These are phyloP conservation scores for Exophiala sp. DNA, from an alignment of 2,329 filamentous ascomycete species.

Conservation along the genomic window DNA sequence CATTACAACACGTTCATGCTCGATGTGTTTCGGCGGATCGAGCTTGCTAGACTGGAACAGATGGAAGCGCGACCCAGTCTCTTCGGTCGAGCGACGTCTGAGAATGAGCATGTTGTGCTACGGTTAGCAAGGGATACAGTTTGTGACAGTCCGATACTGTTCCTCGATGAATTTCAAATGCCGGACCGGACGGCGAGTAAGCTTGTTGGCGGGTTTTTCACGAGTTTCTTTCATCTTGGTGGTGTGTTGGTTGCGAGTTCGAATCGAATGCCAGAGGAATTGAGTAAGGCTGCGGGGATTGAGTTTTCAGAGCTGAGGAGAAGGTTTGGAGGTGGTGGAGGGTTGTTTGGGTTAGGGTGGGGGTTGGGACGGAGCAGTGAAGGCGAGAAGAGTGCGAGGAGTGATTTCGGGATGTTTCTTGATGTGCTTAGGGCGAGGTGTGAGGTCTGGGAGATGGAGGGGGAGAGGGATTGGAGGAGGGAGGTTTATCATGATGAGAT, in stretches of 20 bases:
- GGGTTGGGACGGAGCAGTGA: slow-evolving; percentile 36
- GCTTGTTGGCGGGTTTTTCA: slow-evolving; percentile 74
- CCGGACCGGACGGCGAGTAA: slow-evolving; percentile 75
- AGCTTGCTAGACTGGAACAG: slow-evolving; percentile 54
- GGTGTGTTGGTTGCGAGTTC: slow-evolving; percentile 77
- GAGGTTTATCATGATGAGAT: slow-evolving; percentile 27
- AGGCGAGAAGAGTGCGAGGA: slow-evolving; percentile 57
- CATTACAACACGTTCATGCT: slow-evolving; percentile 88
- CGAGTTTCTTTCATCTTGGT: slow-evolving; percentile 75
- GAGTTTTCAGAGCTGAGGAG: slow-evolving; percentile 50
- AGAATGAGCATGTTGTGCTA: slow-evolving; percentile 65
- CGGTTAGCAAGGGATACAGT: slow-evolving; percentile 74
- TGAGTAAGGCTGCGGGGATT: slow-evolving; percentile 70
- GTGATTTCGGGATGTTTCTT: slow-evolving; percentile 72
- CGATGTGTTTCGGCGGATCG: slow-evolving; percentile 68
- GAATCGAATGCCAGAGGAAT: slow-evolving; percentile 78
- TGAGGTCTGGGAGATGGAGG: slow-evolving; percentile 81
- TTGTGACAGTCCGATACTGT: slow-evolving; percentile 70
- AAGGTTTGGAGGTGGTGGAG: slow-evolving; percentile 9
- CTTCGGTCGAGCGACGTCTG: slow-evolving; percentile 21
- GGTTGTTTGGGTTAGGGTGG: slow-evolving; percentile 24
- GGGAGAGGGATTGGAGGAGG: slow-evolving; percentile 66
- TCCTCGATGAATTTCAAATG: slow-evolving; percentile 79
- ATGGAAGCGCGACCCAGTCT: slow-evolving; percentile 4
- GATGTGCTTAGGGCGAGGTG: slow-evolving; percentile 73